Evolutionary conservation across 352 stramenopile species (phyloP), one percentile per base, ranked within the genome.

Genomic region (Globisporangium uncinulatum): DNA sequence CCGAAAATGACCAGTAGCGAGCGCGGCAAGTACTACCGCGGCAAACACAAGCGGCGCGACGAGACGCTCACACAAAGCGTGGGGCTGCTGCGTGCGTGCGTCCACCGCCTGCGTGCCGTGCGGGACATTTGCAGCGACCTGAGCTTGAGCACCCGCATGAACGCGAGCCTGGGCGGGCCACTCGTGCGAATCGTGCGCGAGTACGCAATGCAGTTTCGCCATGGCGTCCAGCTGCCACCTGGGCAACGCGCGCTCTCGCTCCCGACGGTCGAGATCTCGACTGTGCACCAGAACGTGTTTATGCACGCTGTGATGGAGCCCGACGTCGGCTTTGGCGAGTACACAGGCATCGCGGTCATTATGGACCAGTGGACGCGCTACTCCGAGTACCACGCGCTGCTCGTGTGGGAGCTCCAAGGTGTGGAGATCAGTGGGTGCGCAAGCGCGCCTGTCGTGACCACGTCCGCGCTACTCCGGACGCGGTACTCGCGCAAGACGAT

Each of bases 1-100:
- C 75, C 75, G 46, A 77, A 75, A 51, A 86, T 86, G 75, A 86
- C 63, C 69, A 86, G 83, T 55, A 83, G 73, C 41, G 76, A 86
- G 63, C 71, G 76, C 32, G 73, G 73, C 59, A 86, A 84, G 58
- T 84, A 80, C 69, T 86, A 86, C 52, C 71, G 76, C 3, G 62
- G 71, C 53, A 86, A 86, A 62, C 75, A 79, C 51, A 74, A 78
- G 51, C 60, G 74, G 58, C 77, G 83, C 65, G 73, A 73, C 50
- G 51, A 61, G 17, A 47, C 60, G 32, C 72, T 85, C 11, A 69
- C 72, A 63, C 32, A 46, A n/a, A 62, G 71, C 36, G 65, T 82
- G 13, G 50, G 56, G n/a, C 48, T 51, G 37, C 58, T 82, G 45
- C 63, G 71, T 44, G 55, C 54, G 44, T 62, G 76, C 53, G 67